Evolutionary conservation across 2,329 filamentous ascomycete species (phyloP).

Genomic region (Phoma sp.): DNA sequence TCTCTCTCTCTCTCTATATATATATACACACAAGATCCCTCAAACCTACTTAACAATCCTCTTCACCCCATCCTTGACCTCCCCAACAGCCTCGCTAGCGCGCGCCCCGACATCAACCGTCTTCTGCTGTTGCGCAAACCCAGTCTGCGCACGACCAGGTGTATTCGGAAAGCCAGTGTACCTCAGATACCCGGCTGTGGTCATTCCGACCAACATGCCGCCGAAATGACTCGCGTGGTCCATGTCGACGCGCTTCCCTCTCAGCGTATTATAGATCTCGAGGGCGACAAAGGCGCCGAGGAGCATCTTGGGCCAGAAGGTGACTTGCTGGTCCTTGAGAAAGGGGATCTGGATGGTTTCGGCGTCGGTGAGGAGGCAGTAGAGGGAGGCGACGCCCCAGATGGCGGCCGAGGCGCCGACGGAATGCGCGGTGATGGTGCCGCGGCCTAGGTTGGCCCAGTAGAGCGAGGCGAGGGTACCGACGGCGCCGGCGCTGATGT

Average conservation of each 20-base stretch:
- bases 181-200: slow-evolving; percentile 36
- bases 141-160: slow-evolving; percentile 21
- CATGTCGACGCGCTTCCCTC: slow-evolving; percentile 20
- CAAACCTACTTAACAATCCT: slow-evolving; percentile 24
- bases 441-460: slow-evolving; percentile 43
- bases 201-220: slow-evolving; percentile 36
- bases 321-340: slow-evolving; percentile 32
- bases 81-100: slow-evolving; percentile 31
- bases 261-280: slow-evolving; percentile 32
- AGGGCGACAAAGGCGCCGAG: slow-evolving; percentile 32
- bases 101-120: slow-evolving; percentile 34
- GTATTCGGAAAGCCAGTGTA: slow-evolving; percentile 32
- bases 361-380: slow-evolving; percentile 39
- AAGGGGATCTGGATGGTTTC: slow-evolving; percentile 43
- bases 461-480: slow-evolving; percentile 40
- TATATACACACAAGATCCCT: neutral
- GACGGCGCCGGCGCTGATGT: slow-evolving; percentile 42
- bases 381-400: slow-evolving; percentile 41
- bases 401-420: slow-evolving; percentile 45
- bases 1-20: too few relatives aligned
- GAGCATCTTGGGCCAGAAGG: slow-evolving; percentile 42
- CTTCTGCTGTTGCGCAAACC: slow-evolving; percentile 22
- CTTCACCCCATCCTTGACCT: slow-evolving; percentile 47
- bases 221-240: slow-evolving; percentile 49
- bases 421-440: slow-evolving; percentile 35